These are phyloP conservation scores for Russula sp. DNA, from an alignment of 768 basidiomycete species.

Conservation along the genomic window DNA sequence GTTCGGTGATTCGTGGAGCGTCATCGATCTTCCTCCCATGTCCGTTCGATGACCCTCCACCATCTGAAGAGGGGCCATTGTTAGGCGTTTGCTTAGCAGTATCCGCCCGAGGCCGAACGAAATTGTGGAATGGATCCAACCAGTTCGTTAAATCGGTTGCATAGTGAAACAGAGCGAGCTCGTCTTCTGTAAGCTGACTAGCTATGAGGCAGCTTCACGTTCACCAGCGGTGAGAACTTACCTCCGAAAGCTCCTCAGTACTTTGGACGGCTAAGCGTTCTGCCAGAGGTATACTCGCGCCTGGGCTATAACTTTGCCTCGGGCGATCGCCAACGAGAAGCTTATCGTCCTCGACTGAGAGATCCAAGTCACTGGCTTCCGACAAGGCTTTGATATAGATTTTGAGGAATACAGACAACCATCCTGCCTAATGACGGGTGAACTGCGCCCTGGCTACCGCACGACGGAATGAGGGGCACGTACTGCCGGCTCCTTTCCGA, in stretches of 20 bases:
- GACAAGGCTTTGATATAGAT: constrained; percentile 74
- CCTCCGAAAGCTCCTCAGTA: constrained; percentile 52
- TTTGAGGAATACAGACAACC: constrained; percentile 67
- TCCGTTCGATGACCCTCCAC: constrained; percentile 49
- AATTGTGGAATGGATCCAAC: constrained; percentile 72
- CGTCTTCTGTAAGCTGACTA: constrained; percentile 59
- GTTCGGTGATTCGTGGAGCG: constrained; percentile 55
- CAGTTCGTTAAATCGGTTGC: constrained; percentile 60
- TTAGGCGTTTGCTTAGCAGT: constrained; percentile 68
- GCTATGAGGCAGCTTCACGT: constrained; percentile 1
- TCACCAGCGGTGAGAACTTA: constrained; percentile 28
- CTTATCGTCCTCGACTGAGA: constrained; percentile 68
- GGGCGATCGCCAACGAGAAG: constrained; percentile 76
- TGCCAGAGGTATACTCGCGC: constrained; percentile 45
- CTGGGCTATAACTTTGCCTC: constrained; percentile 50
- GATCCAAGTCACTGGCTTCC: constrained; percentile 74
- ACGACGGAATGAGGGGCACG: constrained; percentile 26
- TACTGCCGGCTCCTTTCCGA: constrained; percentile 59
- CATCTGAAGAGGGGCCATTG: constrained; percentile 61
- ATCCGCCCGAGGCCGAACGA: constrained; percentile 70
- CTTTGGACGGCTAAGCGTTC: constrained; percentile 51
- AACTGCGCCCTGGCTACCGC: background rate
- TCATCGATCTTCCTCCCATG: constrained; percentile 67
- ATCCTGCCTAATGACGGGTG: constrained; percentile 32
- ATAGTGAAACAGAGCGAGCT: constrained; percentile 52